Conservation (phyloP, 768 basidiomycete species). For the Rhodosporidiobolus odoratus region DNA sequence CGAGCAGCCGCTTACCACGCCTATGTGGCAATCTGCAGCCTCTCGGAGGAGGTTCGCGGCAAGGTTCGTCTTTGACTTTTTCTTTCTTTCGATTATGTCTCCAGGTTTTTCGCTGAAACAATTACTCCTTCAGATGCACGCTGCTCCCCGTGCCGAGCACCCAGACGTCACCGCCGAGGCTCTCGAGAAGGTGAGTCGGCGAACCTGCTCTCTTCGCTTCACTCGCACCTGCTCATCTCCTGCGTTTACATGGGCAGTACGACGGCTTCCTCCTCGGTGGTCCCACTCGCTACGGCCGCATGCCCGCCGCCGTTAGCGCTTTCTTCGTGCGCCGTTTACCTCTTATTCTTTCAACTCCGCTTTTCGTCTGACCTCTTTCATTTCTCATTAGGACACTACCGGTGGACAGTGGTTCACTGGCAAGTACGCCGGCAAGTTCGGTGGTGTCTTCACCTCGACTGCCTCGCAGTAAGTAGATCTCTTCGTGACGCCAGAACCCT, state of each 20-base stretch:
- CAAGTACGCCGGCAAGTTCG: slow-evolving; percentile 67
- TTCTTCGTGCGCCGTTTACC: slow-evolving; percentile 56
- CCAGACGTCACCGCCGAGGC: slow-evolving; percentile 55
- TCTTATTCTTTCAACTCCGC: neutral
- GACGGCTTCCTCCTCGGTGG: slow-evolving; percentile 36
- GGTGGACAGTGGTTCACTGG: slow-evolving; percentile 61
- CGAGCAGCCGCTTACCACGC: neutral
- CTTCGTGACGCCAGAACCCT: too few relatives aligned
- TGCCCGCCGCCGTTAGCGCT: slow-evolving; percentile 61
- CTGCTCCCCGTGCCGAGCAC: slow-evolving; percentile 29
- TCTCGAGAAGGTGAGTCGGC: slow-evolving; percentile 46
- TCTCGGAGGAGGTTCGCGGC: slow-evolving; percentile 59
- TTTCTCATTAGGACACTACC: slow-evolving; percentile 51
- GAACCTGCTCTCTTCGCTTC: neutral
- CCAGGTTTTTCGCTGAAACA: neutral
- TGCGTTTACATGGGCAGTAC: slow-evolving; percentile 13
- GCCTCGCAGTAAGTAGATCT: too few relatives aligned
- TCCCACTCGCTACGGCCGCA: slow-evolving; percentile 60
- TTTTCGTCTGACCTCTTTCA: neutral
- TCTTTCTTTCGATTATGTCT: too few relatives aligned
- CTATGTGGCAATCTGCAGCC: slow-evolving; percentile 33
- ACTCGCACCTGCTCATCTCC: neutral
- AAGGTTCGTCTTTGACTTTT: slow-evolving; percentile 12
- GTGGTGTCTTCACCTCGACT: slow-evolving; percentile 65
- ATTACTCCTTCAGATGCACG: slow-evolving; percentile 20